Evolutionary conservation across 441 rosid species (phyloP), one percentile per base, ranked within the genome.

Genomic region (Biscutella auriculata): DNA sequence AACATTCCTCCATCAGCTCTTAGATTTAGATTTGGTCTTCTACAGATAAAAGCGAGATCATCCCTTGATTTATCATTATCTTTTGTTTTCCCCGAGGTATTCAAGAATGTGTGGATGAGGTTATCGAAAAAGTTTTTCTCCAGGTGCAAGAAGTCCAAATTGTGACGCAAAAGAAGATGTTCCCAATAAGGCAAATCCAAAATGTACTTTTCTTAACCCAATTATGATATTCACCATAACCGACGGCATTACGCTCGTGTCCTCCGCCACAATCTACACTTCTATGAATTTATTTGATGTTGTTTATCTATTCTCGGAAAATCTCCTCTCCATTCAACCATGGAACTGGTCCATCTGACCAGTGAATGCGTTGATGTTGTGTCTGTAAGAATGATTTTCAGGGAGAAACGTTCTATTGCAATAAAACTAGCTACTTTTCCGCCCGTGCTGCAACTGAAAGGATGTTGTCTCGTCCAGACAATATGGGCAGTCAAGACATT

Each of bases 171-270:
- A 29, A 36, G 45, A 36, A 35, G 9, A 1, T 53, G 3, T 23
- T 21, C 19, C 17, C 39, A 29, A 1, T 49, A 9, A 2, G 54
- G 14, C 7, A 49, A 49, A 12, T 49, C 37, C 13, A 29, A 30
- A 49, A 29, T 0, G 29, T 49, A 49, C 39, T 49, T 5, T 49
- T 49, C 7, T 49, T 30, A 8, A 29, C 37, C 54, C 54, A 49
- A 49, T 49, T 49, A 16, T 49, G 54, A 5, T 49, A 4, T 9
- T 4, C 54, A 2, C 26, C 14, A 10, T 15, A 49, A 1, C 37
- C 9, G 15, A 0, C 12, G 6, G 15, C 6, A 9, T 5, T 10
- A 8, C 53, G 9, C 21, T 16, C 42, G 2, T 49, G 37, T 5
- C 39, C 9, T 1, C 39, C 27, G 15, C 54, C 26, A 49, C 23